A percentile compares a stretch with the other conserved stretches of the same genome.
Conservation (phyloP, 441 rosid species). For the Gossypium davidsonii region DNA sequence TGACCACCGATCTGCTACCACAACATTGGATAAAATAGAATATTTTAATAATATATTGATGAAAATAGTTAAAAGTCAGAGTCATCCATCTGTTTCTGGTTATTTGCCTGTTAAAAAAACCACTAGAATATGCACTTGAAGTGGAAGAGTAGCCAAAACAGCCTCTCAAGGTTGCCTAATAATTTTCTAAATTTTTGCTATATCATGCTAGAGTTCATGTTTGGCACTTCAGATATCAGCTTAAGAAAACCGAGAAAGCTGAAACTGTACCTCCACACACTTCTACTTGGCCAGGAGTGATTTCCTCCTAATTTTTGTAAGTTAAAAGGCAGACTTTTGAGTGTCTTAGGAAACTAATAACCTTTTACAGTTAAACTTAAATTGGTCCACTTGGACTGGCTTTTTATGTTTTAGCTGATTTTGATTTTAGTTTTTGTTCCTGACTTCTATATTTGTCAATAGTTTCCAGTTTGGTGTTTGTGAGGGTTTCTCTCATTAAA, state of each 20-base stretch:
- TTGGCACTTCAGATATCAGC: background rate
- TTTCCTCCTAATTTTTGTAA: background rate
- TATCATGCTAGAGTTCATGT: background rate
- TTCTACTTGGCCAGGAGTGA: background rate
- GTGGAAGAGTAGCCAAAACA: background rate
- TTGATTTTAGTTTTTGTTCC: slow-evolving; percentile 6
- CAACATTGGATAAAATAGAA: too few species aligned
- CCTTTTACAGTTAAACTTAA: background rate
- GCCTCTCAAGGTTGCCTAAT: background rate
- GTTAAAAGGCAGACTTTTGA: background rate
- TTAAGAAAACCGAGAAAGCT: background rate
- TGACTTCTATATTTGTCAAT: background rate
- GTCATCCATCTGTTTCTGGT: background rate
- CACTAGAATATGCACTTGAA: background rate
- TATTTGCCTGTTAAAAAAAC: background rate
- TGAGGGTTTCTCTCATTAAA: slow-evolving; percentile 15
- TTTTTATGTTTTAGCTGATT: background rate
- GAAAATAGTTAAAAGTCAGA: background rate
- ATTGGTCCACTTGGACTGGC: background rate
- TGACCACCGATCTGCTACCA: too few species aligned
- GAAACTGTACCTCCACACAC: background rate
- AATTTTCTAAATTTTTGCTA: background rate
- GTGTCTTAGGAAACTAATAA: background rate
- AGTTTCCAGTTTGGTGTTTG: background rate
- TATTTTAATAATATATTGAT: background rate